Conservation (phyloP, 2,329 filamentous ascomycete species). For the Penicillium polonicum region DNA sequence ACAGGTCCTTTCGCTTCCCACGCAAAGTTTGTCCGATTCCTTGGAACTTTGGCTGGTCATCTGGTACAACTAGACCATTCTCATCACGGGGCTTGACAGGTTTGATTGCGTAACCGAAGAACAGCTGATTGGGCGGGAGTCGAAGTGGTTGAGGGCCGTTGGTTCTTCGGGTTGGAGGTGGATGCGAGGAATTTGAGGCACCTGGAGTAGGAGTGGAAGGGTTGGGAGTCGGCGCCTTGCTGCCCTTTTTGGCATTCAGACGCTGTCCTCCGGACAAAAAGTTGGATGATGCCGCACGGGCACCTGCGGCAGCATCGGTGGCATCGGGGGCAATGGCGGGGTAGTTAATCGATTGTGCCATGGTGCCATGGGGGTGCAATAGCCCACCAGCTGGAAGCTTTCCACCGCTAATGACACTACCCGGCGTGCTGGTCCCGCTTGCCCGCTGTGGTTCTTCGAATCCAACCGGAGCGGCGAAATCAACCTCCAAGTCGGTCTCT, state of each 20-base stretch:
- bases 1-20: conserved; percentile 65
- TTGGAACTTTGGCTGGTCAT: conserved; percentile 72
- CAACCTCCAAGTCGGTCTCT: conserved; percentile 93
- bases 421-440: conserved; percentile 84
- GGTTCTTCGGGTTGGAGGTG: conserved; percentile 50
- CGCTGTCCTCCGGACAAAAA: conserved; percentile 80
- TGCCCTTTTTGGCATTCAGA: conserved; percentile 76
- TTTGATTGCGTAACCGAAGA: conserved; percentile 93
- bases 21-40: conserved; percentile 81
- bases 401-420: conserved; percentile 63
- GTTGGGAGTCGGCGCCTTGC: conserved; percentile 71
- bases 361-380: conserved; percentile 81
- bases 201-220: conserved; percentile 69
- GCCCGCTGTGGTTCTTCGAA: conserved; percentile 81
- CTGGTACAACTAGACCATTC: conserved; percentile 58
- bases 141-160: conserved; percentile 86
- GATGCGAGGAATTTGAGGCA: conserved; percentile 48
- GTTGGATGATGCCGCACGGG: conserved; percentile 67
- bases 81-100: conserved; percentile 78
- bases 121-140: conserved; percentile 83
- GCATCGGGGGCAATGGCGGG: conserved; percentile 79
- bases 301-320: conserved; percentile 61
- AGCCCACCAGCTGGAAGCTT: conserved; percentile 67
- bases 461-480: conserved; percentile 90
- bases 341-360: conserved; percentile 99